A percentile compares a stretch with the other conserved stretches of the same genome.
Conservation (phyloP, 202 grass and related monocot genomes). For the Brachypodium distachyon region DNA sequence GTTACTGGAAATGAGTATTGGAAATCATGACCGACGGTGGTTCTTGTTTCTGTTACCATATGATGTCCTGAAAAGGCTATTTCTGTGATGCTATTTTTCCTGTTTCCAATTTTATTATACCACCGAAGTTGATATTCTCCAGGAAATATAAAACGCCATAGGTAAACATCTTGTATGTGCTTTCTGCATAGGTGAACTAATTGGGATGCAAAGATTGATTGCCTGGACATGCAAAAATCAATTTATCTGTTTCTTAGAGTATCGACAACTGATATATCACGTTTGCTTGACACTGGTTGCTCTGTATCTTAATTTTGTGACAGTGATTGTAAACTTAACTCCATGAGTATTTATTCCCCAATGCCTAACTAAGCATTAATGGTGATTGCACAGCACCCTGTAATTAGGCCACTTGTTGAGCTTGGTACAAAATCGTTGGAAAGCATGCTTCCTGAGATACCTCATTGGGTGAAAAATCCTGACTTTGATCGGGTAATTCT, state of each 20-base stretch:
- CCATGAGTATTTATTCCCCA: background rate
- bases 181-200: background rate
- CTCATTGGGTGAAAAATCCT: slow-evolving; percentile 74
- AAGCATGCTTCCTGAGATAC: slow-evolving; percentile 66
- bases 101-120: background rate
- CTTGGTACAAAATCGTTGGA: slow-evolving; percentile 54
- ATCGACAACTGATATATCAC: background rate
- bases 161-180: background rate
- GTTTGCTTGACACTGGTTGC: background rate
- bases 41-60: background rate
- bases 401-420: slow-evolving; percentile 60
- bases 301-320: background rate
- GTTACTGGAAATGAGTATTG: background rate
- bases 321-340: background rate
- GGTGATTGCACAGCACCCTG: slow-evolving; percentile 41
- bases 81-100: background rate
- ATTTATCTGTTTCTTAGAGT: background rate
- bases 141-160: background rate
- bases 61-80: background rate
- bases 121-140: background rate
- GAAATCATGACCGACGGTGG: background rate
- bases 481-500: slow-evolving; percentile 67
- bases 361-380: background rate
- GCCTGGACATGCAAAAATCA: background rate
- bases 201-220: background rate